Percentiles rank a stretch among this genome's conserved stretches.
These are phyloP conservation scores for Ichthyophthirius multifiliis DNA, from an alignment of 169 alveolate species.

Conservation along the genomic window DNA sequence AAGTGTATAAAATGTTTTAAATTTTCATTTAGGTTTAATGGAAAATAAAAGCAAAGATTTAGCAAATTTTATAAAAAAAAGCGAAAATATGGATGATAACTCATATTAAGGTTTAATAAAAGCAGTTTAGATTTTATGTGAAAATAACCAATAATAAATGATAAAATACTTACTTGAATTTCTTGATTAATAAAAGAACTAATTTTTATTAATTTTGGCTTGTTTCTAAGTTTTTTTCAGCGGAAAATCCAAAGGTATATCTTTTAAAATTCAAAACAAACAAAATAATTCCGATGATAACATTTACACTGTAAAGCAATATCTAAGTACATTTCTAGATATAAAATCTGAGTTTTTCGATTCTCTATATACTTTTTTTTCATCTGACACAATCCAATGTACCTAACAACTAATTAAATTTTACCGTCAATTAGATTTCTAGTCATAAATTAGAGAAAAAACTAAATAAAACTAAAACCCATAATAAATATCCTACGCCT, in stretches of 20 bases:
- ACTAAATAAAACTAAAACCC: too few species aligned
- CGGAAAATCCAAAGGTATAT: constrained; percentile 7
- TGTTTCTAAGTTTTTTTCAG: constrained; percentile 24
- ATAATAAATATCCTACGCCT: constrained; percentile 10
- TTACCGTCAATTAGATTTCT: constrained; percentile 23
- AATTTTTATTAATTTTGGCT: background rate
- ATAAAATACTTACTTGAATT: background rate
- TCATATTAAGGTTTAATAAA: background rate
- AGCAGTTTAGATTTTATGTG: background rate
- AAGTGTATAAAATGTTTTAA: too few species aligned
- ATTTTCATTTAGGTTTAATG: too few species aligned
- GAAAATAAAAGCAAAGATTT: too few species aligned
- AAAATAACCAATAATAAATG: background rate
- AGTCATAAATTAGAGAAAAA: too few species aligned
- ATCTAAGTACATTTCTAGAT: constrained; percentile 5
- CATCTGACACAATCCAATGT: constrained; percentile 6
- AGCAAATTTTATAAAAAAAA: too few species aligned
- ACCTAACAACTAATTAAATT: constrained; percentile 29
- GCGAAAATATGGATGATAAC: too few species aligned
- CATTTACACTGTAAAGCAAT: background rate
- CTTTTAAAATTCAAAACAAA: background rate
- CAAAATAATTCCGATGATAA: background rate
- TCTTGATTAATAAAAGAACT: background rate
- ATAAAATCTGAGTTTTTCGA: constrained; percentile 31
- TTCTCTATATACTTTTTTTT: constrained; percentile 28